phyloP scores from a whole-genome alignment of 164 flowering plant genomes.

The Annona cherimola region DNA sequence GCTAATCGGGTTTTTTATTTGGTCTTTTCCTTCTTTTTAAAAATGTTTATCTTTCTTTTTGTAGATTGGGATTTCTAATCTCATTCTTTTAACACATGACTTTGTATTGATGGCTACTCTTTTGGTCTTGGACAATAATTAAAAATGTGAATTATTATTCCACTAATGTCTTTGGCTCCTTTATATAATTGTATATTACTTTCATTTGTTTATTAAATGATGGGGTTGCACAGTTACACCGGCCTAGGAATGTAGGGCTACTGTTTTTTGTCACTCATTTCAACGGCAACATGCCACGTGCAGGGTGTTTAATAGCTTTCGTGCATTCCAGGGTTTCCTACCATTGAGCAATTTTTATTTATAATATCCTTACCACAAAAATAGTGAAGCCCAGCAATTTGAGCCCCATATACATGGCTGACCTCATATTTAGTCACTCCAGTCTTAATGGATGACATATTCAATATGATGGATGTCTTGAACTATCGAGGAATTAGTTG shows the following conservation, averaged over 20 bases:
- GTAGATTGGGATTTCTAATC: conserved; percentile 4
- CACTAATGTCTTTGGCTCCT: neutral
- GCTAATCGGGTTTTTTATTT: neutral
- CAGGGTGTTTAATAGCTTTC: neutral
- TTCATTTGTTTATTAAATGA: neutral
- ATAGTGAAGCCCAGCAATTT: neutral
- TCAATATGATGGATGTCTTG: too few relatives aligned
- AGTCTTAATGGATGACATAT: too few relatives aligned
- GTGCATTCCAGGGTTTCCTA: neutral
- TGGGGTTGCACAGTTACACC: neutral
- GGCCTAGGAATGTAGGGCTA: neutral
- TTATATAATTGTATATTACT: neutral
- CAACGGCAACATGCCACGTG: neutral
- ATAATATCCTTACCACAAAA: neutral
- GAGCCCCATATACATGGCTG: too few relatives aligned
- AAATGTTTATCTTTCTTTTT: neutral
- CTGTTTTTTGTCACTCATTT: neutral
- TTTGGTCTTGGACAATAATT: conserved; percentile 8
- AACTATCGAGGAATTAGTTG: too few relatives aligned
- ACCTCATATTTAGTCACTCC: too few relatives aligned
- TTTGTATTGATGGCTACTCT: neutral
- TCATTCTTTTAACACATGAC: conserved; percentile 9
- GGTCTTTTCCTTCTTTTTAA: neutral
- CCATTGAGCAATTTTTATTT: neutral
- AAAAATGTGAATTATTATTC: conserved; percentile 18